Percentiles rank a stretch among this genome's conserved stretches.
Evolutionary conservation across 2,329 filamentous ascomycete genomes (phyloP).

Genomic region (Colletotrichum orbiculare): DNA sequence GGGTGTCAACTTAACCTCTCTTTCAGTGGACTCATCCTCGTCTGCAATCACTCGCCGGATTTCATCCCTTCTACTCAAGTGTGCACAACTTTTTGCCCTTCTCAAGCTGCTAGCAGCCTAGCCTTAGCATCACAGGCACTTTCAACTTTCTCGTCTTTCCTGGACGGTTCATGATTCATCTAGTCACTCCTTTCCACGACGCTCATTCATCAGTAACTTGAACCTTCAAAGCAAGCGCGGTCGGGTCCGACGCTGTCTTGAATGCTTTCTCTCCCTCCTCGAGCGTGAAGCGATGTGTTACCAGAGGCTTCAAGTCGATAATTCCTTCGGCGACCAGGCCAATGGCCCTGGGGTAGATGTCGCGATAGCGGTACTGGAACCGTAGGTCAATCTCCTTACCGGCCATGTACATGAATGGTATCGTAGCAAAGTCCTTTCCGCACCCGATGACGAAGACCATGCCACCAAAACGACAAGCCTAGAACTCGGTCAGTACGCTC

Average conservation of each 20-base stretch:
- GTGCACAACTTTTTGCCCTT: no score
- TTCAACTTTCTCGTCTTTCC: not conserved
- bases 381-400: slow-evolving; percentile 48
- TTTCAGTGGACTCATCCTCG: no score
- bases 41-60: no score
- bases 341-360: slow-evolving; percentile 54
- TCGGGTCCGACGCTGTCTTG: slow-evolving; percentile 28
- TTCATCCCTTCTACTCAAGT: no score
- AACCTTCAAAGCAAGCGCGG: slow-evolving; percentile 33
- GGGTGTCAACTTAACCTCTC: no score
- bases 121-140: no score
- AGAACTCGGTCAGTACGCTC: not conserved
- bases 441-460: slow-evolving; percentile 50
- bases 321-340: slow-evolving; percentile 45
- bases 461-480: slow-evolving; percentile 45
- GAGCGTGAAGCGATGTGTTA: slow-evolving; percentile 46
- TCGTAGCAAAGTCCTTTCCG: slow-evolving; percentile 47
- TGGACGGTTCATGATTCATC: no score
- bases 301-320: slow-evolving; percentile 45
- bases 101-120: no score
- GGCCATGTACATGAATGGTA: slow-evolving; percentile 50
- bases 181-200: no score
- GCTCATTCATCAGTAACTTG: slow-evolving; percentile 36
- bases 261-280: slow-evolving; percentile 47
- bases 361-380: slow-evolving; percentile 52